Conservation (phyloP, 2,329 filamentous ascomycete species). For the Lecanicillium sp. region DNA sequence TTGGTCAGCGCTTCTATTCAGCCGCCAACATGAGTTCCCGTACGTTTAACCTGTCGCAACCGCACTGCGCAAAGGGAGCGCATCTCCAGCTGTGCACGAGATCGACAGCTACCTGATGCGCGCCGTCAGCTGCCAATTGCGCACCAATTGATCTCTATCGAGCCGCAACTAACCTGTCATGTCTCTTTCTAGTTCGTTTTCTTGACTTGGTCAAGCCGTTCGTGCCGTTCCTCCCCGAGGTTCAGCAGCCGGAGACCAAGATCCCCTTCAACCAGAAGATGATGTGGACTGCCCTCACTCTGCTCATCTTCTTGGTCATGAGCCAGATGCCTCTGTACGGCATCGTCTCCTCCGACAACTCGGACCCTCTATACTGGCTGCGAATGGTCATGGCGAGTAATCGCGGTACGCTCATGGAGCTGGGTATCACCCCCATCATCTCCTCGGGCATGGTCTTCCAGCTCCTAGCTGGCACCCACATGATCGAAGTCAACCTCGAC, state of each 20-base stretch:
- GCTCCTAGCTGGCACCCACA: conserved; percentile 97
- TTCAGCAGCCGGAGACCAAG: conserved; percentile 97
- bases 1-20: conserved; percentile 19
- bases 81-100: conserved; percentile 10
- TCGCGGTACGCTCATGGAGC: conserved; percentile 88
- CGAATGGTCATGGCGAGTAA: conserved; percentile 99
- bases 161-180: conserved; percentile 18
- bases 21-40: conserved; percentile 45
- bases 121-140: conserved; percentile 18
- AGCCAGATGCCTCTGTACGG: conserved; percentile 99
- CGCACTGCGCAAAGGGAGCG: background rate
- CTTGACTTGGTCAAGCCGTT: conserved; percentile 99
- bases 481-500: conserved; percentile 99
- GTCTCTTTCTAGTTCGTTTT: conserved; percentile 68
- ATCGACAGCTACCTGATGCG: conserved; percentile 12
- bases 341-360: conserved; percentile 97
- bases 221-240: conserved; percentile 98
- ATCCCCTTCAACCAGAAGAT: conserved; percentile 97
- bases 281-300: conserved; percentile 90
- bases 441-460: conserved; percentile 99
- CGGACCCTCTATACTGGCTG: conserved; percentile 98
- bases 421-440: conserved; percentile 98
- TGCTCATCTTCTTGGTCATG: conserved; percentile 99
- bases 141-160: conserved; percentile 6
- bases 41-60: conserved; percentile 31